Conservation (phyloP, 2,329 filamentous ascomycete genomes). For the Hypoxylon sp. region DNA sequence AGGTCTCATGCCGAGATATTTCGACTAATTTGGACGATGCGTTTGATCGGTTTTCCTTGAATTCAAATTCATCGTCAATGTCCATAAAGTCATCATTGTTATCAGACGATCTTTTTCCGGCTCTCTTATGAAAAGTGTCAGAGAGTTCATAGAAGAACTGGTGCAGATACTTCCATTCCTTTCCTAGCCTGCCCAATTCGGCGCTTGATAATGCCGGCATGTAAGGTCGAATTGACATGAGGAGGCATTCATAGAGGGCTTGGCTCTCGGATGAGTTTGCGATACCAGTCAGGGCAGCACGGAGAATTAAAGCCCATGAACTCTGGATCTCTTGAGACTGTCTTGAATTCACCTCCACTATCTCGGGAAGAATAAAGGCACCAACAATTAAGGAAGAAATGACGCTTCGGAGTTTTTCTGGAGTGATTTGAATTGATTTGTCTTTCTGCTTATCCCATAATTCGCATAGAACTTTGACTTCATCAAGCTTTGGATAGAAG, state of each 20-base stretch:
- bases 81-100: conserved; percentile 50
- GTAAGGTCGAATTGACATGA: conserved; percentile 62
- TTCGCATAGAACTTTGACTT: conserved; percentile 62
- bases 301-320: conserved; percentile 59
- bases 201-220: conserved; percentile 62
- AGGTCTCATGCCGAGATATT: conserved; percentile 63
- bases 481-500: conserved; percentile 67
- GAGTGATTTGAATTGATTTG: conserved; percentile 64
- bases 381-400: conserved; percentile 64
- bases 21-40: conserved; percentile 56
- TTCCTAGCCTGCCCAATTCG: conserved; percentile 58
- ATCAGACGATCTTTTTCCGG: conserved; percentile 52
- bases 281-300: conserved; percentile 59
- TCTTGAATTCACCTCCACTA: conserved; percentile 63
- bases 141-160: conserved; percentile 61
- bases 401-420: conserved; percentile 68
- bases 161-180: conserved; percentile 60
- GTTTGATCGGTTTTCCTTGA: conserved; percentile 67
- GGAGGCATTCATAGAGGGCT: conserved; percentile 62
- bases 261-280: conserved; percentile 62
- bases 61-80: conserved; percentile 75
- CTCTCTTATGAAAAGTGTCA: conserved; percentile 53
- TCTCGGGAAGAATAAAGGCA: conserved; percentile 63
- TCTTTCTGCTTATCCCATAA: conserved; percentile 64
- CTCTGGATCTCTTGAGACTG: conserved; percentile 66